Conservation (phyloP, 345 rosid genomes). For the Brassica carinata region DNA sequence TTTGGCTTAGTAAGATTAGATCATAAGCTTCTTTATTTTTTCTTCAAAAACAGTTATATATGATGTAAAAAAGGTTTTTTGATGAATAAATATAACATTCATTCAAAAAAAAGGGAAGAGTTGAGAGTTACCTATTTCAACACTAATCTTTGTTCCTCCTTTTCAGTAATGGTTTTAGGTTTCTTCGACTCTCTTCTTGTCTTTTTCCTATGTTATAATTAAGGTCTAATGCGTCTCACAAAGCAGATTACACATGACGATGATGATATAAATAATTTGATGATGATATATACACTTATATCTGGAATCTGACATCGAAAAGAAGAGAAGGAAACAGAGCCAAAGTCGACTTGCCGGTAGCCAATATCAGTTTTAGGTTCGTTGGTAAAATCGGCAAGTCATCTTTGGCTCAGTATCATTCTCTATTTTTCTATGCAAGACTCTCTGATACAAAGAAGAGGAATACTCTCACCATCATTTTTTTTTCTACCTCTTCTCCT, state of each 20-base stretch:
- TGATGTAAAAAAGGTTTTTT: no score
- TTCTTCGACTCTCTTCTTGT: neutral
- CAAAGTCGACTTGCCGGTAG: conserved; percentile 39
- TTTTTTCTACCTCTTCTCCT: neutral
- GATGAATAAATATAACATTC: no score
- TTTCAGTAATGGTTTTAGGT: neutral
- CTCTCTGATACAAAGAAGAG: neutral
- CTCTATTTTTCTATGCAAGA: conserved; percentile 36
- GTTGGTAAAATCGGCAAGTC: conserved; percentile 38
- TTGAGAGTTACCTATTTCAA: conserved; percentile 35
- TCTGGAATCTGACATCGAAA: conserved; percentile 21
- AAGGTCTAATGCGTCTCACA: no score
- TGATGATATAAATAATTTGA: no score
- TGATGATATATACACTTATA: conserved; percentile 10
- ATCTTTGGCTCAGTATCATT: conserved; percentile 43
- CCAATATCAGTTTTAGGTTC: neutral
- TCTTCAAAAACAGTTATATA: no score
- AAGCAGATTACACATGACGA: no score
- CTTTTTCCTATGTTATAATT: neutral
- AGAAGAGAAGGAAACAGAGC: conserved; percentile 41
- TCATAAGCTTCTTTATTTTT: no score
- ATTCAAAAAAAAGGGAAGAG: conserved; percentile 31
- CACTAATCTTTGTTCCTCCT: neutral
- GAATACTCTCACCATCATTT: conserved; percentile 1
- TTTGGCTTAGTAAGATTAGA: no score